Evolutionary conservation across 2,329 filamentous ascomycete genomes (phyloP), one percentile per base, ranked within the genome.

Genomic region (Trichophyton verrucosum): DNA sequence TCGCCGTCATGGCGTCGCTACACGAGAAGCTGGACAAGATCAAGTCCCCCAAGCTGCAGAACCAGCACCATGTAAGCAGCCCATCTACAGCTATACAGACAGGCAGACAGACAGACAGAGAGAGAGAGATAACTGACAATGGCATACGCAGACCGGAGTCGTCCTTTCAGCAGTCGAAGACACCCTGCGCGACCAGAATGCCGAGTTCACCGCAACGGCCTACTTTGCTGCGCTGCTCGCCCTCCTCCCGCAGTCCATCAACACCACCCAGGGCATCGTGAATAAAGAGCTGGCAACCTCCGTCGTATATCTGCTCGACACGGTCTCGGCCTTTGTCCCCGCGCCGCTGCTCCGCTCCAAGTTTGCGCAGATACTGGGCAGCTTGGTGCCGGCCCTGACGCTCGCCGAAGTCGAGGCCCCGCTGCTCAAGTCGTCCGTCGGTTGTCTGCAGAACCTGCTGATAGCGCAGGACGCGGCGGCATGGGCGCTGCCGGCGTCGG

Each of bases 11-110:
- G 78, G 74, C 75, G 77, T 84, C 84, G 75, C 78, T 97, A 70
- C 85, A 88, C 74, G 92, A 96, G 80, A 95, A 91, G 80, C 84
- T 99, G 73, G 89, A 92, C 78, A 96, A 95, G 83, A 96, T 97
- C 75, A 89, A 94, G 77, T 94, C 89, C 72, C 94, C 94, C 61
- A 96, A 95, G 76, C 84, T 96, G 70, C 89, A 97, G 76, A 96
- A 89, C 74, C 91, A 96, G 77, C 86, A 95, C 75, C 90, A 91
- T 82, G 91, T 94, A 78, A 67, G 79, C 73, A 49, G 30, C 7
- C 46, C 27, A 36, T n/a, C 15, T 8, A n/a, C 51, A n/a, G 3
- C n/a, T 36, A n/a, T 38, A 38, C 33, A 38, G 33, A 38, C 33
- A 1, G 4, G 2, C 27, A 46, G 57, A 46, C 63, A 22, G 40